These are phyloP conservation scores for Lobosporangium transversale DNA, from an alignment of 192 early-diverging fungal species.

Conservation along the genomic window DNA sequence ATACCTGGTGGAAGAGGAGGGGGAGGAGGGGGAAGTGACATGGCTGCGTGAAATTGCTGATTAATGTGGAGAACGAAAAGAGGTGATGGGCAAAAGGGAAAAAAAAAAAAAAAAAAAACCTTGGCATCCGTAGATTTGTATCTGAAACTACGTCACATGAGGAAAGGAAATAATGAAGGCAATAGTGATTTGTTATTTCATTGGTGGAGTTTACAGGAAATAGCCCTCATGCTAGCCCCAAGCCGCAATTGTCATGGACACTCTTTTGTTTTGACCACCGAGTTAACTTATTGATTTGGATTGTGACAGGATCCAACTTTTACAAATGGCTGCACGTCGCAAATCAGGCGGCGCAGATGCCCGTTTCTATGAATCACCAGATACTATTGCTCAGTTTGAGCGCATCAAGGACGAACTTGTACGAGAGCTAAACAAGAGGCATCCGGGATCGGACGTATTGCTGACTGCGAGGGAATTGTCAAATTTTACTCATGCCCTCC, in stretches of 20 bases:
- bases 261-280: too few species aligned
- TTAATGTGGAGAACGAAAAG: too few species aligned
- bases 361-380: constrained; percentile 51
- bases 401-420: constrained; percentile 39
- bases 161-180: too few species aligned
- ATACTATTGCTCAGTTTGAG: constrained; percentile 58
- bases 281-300: too few species aligned
- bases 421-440: constrained; percentile 42
- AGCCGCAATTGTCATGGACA: too few species aligned
- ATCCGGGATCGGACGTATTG: constrained; percentile 19
- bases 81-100: not conserved
- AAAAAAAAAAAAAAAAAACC: not conserved
- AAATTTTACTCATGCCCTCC: constrained; percentile 52
- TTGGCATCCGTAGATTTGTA: too few species aligned
- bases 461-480: constrained; percentile 55
- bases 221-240: too few species aligned
- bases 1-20: constrained; percentile 46
- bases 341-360: constrained; percentile 36
- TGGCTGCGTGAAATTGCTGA: not conserved
- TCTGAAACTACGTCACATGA: too few species aligned
- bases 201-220: too few species aligned
- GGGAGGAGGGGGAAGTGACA: constrained; percentile 47
- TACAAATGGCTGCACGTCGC: constrained; percentile 33
- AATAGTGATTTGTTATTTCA: too few species aligned
- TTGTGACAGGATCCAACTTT: too few species aligned